Conservation (phyloP, 2,329 filamentous ascomycete genomes). For the Fusarium torulosum region DNA sequence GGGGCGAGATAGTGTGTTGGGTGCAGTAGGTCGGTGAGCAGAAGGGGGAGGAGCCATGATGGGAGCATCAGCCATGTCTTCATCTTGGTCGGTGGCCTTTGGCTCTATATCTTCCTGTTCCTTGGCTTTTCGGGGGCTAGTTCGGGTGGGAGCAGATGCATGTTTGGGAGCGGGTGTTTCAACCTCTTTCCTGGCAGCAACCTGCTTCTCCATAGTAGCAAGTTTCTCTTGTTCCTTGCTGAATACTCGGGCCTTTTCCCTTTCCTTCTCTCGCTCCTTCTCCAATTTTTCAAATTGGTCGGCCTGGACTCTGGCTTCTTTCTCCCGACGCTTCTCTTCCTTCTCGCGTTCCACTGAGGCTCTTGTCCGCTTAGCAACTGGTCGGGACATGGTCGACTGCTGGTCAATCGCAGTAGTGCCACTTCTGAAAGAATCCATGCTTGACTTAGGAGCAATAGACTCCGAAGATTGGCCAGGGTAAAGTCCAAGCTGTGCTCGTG, state of each 20-base stretch:
- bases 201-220: slow-evolving; percentile 65
- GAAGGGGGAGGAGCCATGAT: slow-evolving; percentile 71
- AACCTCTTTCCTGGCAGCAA: slow-evolving; percentile 66
- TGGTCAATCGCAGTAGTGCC: slow-evolving; percentile 32
- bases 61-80: slow-evolving; percentile 69
- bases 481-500: slow-evolving; percentile 60
- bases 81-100: slow-evolving; percentile 55
- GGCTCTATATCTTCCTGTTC: slow-evolving; percentile 50
- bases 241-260: slow-evolving; percentile 73
- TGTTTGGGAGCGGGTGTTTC: slow-evolving; percentile 58
- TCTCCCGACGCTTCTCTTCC: slow-evolving; percentile 75
- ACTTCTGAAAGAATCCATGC: slow-evolving; percentile 39
- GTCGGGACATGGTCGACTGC: slow-evolving; percentile 58
- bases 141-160: slow-evolving; percentile 59
- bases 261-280: slow-evolving; percentile 76
- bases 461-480: slow-evolving; percentile 63
- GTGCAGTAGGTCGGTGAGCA: slow-evolving; percentile 64
- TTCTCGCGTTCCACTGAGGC: slow-evolving; percentile 72
- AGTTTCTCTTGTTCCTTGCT: slow-evolving; percentile 69
- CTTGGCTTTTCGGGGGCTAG: slow-evolving; percentile 66
- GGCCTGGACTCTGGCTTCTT: slow-evolving; percentile 71
- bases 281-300: slow-evolving; percentile 74
- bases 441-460: slow-evolving; percentile 54
- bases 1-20: slow-evolving; percentile 62
- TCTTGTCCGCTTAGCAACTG: slow-evolving; percentile 63